Evolutionary conservation across 768 basidiomycete species (phyloP).

Genomic region (Boletus eberwhitei): DNA sequence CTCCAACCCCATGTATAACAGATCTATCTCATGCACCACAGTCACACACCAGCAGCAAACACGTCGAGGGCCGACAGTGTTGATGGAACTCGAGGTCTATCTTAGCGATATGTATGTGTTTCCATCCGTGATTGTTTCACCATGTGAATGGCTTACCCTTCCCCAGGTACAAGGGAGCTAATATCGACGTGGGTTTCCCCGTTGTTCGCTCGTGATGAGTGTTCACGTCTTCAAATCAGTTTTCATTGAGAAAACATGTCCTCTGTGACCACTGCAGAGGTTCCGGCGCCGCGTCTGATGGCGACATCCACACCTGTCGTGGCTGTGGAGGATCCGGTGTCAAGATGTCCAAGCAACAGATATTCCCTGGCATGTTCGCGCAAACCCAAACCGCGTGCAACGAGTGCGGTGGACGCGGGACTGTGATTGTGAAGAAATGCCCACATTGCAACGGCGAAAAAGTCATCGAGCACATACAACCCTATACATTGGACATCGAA

Average conservation of each 20-base stretch:
- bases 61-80: conserved; percentile 70
- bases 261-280: conserved; percentile 98
- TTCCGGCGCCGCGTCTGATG: conserved; percentile 85
- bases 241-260: conserved; percentile 86
- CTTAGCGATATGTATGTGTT: conserved; percentile 74
- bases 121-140: neutral
- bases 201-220: neutral
- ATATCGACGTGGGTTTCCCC: conserved; percentile 63
- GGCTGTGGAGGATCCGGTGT: conserved; percentile 84
- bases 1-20: neutral
- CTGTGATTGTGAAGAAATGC: conserved; percentile 71
- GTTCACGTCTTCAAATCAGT: conserved; percentile 45
- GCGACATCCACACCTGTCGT: conserved; percentile 83
- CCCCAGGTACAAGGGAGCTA: conserved; percentile 75
- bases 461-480: conserved; percentile 74
- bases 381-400: conserved; percentile 82
- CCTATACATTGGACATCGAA: conserved; percentile 81
- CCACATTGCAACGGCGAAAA: conserved; percentile 81
- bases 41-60: conserved; percentile 51
- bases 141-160: conserved; percentile 5
- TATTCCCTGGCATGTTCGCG: conserved; percentile 96
- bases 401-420: conserved; percentile 83
- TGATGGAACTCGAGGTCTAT: conserved; percentile 82
- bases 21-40: neutral
- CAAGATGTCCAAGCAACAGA: conserved; percentile 81